Base-by-base conservation (phyloP, 2,329 filamentous ascomycete species). In the Penicillium psychrosexuale region DNA sequence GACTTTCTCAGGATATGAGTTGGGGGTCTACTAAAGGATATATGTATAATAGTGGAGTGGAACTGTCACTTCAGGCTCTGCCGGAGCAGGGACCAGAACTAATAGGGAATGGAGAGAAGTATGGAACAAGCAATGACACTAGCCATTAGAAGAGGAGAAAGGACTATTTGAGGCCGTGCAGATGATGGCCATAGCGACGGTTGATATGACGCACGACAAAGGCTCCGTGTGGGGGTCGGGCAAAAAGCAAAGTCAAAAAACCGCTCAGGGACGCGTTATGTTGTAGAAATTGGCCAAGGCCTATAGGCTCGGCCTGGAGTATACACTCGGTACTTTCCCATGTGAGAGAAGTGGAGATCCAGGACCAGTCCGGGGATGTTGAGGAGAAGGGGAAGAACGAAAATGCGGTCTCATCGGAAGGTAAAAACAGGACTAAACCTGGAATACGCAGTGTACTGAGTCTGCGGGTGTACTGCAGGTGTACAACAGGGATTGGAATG, bases 111-210 rank as follows among this genome's bases (percentile, higher is more conserved):
- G 9, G 8, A 44, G 3, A 27, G 3, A 40, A 51, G 43, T 30
- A 43, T 28, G 19, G 17, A 27, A 15, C 7, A 43, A 28, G 5
- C 13, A 8, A 27, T 19, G 17, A 3, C 27, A 31, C 36, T 17
- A 24, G 9, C 36, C 24, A 17, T 5, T 8, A 24, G n/a, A 28
- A 27, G 19, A 8, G 53, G 59, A 40, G 36, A 51, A 47, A 53
- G 42, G 50, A 51, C 51, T 62, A 64, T 64, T 65, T 60, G 54
- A 64, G 48, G 59, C n/a, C 53, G 24, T 36, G n/a, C 31, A 7
- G 24, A 37, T 28, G 31, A n/a, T n/a, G 27, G 39, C 28, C 15
- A 28, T 11, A 5, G 38, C 47, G 12, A 33, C 36, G 28, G 27
- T 17, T 49, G 28, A 36, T 27, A 50, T 22, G 19, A 30, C 28